Percentiles rank a stretch among this genome's conserved stretches.
phyloP scores from a whole-genome alignment of 2,329 filamentous ascomycete genomes.

The Fusarium haematococcum region DNA sequence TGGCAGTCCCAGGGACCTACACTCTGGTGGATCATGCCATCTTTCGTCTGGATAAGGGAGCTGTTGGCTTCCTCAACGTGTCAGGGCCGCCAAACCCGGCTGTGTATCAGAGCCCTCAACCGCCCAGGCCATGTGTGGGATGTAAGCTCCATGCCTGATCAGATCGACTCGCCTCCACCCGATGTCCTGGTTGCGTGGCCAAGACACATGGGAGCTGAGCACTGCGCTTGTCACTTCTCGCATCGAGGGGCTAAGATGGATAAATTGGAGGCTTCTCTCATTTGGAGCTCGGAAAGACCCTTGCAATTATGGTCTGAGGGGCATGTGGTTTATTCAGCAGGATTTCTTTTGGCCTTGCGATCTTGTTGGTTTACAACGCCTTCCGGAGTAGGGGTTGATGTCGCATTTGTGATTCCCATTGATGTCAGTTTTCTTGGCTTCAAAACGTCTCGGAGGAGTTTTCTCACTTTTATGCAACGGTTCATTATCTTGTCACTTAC shows the following conservation, averaged over 20 bases:
- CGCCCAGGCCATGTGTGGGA: background rate
- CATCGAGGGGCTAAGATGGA: background rate
- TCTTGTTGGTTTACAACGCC: background rate
- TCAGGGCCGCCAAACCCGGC: background rate
- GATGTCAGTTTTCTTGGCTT: background rate
- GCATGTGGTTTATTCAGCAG: rapidly evolving
- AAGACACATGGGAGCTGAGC: background rate
- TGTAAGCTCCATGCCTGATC: background rate
- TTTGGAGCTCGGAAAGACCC: background rate
- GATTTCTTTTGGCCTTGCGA: background rate
- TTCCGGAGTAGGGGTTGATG: background rate
- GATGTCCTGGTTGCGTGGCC: background rate
- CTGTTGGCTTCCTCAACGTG: conserved; percentile 9
- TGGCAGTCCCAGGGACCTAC: conserved; percentile 25
- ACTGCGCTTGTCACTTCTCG: background rate
- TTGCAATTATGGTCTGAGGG: background rate
- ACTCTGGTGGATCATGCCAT: conserved; percentile 23
- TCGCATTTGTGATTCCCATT: background rate
- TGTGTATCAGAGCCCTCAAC: conserved; percentile 2
- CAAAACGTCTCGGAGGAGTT: background rate
- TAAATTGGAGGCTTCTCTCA: background rate
- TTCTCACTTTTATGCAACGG: background rate
- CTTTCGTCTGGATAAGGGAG: conserved; percentile 24
- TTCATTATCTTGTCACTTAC: background rate
- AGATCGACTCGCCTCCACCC: background rate